These are phyloP conservation scores for Mortierella sp. DNA, from an alignment of 371 early-diverging fungal genomes.

Conservation along the genomic window DNA sequence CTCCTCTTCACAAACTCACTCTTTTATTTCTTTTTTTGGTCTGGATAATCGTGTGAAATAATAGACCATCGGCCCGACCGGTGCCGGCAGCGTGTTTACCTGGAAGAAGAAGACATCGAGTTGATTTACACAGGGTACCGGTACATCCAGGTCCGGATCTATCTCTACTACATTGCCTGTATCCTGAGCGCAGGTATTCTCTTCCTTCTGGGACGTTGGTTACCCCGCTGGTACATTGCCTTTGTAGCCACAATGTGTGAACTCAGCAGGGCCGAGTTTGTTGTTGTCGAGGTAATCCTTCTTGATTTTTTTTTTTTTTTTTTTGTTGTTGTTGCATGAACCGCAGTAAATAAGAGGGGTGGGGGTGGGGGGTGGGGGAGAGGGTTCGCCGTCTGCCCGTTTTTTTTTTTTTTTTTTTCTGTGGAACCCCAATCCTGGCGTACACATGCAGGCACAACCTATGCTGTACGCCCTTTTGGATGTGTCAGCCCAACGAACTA, in stretches of 20 bases:
- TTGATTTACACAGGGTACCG: slow-evolving; percentile 76
- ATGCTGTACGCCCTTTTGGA: no score
- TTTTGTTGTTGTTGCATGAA: neutral
- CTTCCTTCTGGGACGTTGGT: slow-evolving; percentile 86
- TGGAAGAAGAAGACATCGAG: slow-evolving; percentile 58
- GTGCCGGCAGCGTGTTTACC: slow-evolving; percentile 26
- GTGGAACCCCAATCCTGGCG: neutral
- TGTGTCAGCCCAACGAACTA: no score
- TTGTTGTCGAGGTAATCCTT: slow-evolving; percentile 68
- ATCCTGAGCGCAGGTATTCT: slow-evolving; percentile 77
- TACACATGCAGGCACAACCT: no score
- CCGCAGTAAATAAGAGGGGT: neutral
- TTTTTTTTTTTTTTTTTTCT: neutral
- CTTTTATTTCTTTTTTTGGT: neutral
- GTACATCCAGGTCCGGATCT: slow-evolving; percentile 52
- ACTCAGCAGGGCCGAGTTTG: slow-evolving; percentile 74
- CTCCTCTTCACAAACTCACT: slow-evolving; percentile 1
- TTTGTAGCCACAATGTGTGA: slow-evolving; percentile 69
- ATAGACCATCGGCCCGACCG: slow-evolving; percentile 8
- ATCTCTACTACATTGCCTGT: slow-evolving; percentile 70
- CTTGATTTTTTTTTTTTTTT: slow-evolving; percentile 2
- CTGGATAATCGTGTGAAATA: neutral
- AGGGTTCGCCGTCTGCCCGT: no score
- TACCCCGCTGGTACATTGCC: slow-evolving; percentile 77
- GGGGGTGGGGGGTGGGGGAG: no score